These are phyloP conservation scores for Eucalyptus pauciflora DNA, from an alignment of 345 rosid genomes.

Conservation along the genomic window DNA sequence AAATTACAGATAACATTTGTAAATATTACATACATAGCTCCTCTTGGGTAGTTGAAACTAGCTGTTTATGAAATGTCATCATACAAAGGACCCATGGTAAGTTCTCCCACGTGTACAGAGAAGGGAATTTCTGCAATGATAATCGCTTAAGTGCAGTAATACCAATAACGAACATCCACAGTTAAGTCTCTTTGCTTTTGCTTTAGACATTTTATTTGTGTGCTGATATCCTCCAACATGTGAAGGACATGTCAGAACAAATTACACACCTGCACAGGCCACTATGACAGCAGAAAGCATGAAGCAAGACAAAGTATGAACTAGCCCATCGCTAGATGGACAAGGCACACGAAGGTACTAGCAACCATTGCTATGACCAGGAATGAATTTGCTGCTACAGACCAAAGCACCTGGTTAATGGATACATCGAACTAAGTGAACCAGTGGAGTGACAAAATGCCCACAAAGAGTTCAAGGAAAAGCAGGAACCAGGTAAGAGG, in stretches of 20 bases:
- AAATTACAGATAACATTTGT: not conserved
- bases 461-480: not conserved
- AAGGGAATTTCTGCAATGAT: not conserved
- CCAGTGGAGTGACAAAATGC: not conserved
- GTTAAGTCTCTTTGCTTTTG: not conserved
- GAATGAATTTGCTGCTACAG: constrained; percentile 45
- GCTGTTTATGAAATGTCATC: not conserved
- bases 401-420: constrained; percentile 48
- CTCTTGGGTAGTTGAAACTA: not conserved
- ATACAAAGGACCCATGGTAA: not conserved
- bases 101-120: not conserved
- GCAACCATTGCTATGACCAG: constrained; percentile 43
- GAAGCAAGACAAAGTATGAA: constrained; percentile 45
- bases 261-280: constrained; percentile 51
- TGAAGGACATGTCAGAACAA: not conserved
- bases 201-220: not conserved
- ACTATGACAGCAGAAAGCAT: constrained; percentile 62
- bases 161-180: not conserved
- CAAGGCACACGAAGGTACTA: constrained; percentile 48
- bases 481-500: not conserved
- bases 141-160: not conserved
- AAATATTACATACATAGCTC: not conserved
- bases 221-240: not conserved
- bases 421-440: not conserved
- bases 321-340: constrained; percentile 90